These are phyloP conservation scores for Pseudogymnoascus pannorum DNA, from an alignment of 2,329 filamentous ascomycete species.

Conservation along the genomic window DNA sequence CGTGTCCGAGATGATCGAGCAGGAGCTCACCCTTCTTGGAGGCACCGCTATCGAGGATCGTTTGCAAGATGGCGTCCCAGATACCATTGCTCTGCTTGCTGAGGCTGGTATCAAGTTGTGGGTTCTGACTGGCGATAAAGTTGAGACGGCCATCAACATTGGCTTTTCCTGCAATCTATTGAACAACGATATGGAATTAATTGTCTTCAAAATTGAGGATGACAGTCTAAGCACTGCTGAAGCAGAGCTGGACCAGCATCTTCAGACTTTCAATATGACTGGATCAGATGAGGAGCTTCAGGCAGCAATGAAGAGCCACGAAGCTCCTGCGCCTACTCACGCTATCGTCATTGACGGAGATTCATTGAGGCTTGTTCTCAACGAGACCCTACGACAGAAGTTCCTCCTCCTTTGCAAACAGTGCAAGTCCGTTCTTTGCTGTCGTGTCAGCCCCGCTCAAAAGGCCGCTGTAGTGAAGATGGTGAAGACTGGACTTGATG, in stretches of 20 bases:
- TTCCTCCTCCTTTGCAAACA: conserved; percentile 94
- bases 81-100: conserved; percentile 85
- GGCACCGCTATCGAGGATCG: conserved; percentile 97
- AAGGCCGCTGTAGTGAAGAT: conserved; percentile 95
- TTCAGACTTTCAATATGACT: conserved; percentile 67
- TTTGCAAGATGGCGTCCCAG: conserved; percentile 91
- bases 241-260: conserved; percentile 64
- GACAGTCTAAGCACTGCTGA: conserved; percentile 58
- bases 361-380: conserved; percentile 78
- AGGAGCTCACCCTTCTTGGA: conserved; percentile 77
- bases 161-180: conserved; percentile 97
- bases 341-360: conserved; percentile 94
- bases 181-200: conserved; percentile 95
- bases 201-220: conserved; percentile 79
- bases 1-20: conserved; percentile 84
- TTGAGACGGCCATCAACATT: conserved; percentile 99
- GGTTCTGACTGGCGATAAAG: conserved; percentile 97
- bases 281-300: conserved; percentile 81
- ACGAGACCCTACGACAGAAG: conserved; percentile 77
- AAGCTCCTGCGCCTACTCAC: conserved; percentile 79
- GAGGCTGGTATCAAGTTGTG: conserved; percentile 96
- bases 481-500: conserved; percentile 90
- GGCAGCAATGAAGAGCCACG: conserved; percentile 72
- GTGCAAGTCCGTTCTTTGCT: conserved; percentile 94
- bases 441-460: conserved; percentile 91